Conservation (phyloP, 192 early-diverging fungal species). For the Lobulomyces angularis region DNA sequence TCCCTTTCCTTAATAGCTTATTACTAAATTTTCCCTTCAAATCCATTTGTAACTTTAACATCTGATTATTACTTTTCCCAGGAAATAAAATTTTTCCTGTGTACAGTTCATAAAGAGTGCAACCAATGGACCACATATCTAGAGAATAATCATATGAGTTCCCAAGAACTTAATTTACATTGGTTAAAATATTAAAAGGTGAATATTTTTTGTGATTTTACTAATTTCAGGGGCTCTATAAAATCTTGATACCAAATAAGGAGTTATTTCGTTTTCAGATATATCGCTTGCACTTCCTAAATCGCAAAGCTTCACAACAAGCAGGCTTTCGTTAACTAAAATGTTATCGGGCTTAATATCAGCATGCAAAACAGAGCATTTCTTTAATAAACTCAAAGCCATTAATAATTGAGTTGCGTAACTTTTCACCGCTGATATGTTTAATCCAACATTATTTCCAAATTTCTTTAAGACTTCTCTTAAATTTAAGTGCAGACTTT, state of each 20-base stretch:
- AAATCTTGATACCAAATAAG: slow-evolving; percentile 89
- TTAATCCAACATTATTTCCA: slow-evolving; percentile 84
- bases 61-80: slow-evolving; percentile 88
- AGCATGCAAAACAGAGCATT: slow-evolving; percentile 77
- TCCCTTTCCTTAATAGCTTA: slow-evolving; percentile 70
- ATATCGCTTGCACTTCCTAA: slow-evolving; percentile 85
- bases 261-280: slow-evolving; percentile 82
- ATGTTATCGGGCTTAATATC: slow-evolving; percentile 99
- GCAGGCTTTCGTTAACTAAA: slow-evolving; percentile 71
- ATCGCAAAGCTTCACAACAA: slow-evolving; percentile 80
- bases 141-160: slow-evolving; percentile 74
- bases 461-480: slow-evolving; percentile 89
- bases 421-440: slow-evolving; percentile 80
- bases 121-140: slow-evolving; percentile 94
- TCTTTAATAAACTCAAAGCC: slow-evolving; percentile 67
- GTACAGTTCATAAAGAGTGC: slow-evolving; percentile 87
- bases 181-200: neutral
- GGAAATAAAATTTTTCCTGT: slow-evolving; percentile 93
- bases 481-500: slow-evolving; percentile 83
- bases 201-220: too few relatives aligned
- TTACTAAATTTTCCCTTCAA: slow-evolving; percentile 76
- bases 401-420: slow-evolving; percentile 87
- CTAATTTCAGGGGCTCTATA: slow-evolving; percentile 96
- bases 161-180: slow-evolving; percentile 68
- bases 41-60: slow-evolving; percentile 90